A percentile compares a stretch with the other conserved stretches of the same genome.
phyloP scores from a whole-genome alignment of 257 asterid genomes.

The Lycium ferocissimum region DNA sequence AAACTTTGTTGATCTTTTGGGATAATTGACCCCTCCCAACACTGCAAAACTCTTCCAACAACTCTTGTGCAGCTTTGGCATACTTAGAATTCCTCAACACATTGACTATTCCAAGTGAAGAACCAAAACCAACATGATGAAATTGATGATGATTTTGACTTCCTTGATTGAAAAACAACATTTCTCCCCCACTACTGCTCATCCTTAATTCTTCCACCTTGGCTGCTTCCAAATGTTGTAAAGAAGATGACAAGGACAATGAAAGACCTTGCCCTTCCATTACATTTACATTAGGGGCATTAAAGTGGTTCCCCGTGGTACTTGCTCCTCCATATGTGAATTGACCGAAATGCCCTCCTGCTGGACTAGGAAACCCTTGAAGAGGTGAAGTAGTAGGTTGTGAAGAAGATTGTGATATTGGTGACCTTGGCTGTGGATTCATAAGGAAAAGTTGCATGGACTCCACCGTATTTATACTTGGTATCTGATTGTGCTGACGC shows the following conservation, averaged over 20 bases:
- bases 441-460: conserved; percentile 96
- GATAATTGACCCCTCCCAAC: conserved; percentile 76
- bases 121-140: conserved; percentile 51
- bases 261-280: conserved; percentile 87
- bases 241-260: conserved; percentile 72
- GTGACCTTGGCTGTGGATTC: conserved; percentile 71
- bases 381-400: conserved; percentile 51
- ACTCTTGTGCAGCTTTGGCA: conserved; percentile 80
- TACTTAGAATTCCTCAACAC: conserved; percentile 69
- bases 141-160: conserved; percentile 49
- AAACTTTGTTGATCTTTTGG: conserved; percentile 60
- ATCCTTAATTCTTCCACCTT: conserved; percentile 78
- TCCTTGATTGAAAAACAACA: conserved; percentile 72
- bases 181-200: conserved; percentile 49
- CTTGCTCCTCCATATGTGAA: conserved; percentile 54
- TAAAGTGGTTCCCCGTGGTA: conserved; percentile 26
- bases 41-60: conserved; percentile 89
- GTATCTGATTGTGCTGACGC: conserved; percentile 43
- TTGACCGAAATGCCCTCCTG: conserved; percentile 54
- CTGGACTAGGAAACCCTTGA: conserved; percentile 48
- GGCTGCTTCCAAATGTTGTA: conserved; percentile 71
- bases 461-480: conserved; percentile 60
- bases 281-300: conserved; percentile 47
- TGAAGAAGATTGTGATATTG: conserved; percentile 59
- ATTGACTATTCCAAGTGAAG: conserved; percentile 59